A percentile compares a stretch with the other conserved stretches of the same genome.
Conservation (phyloP, 805 yeast species). For the Saturnispora sekii region DNA sequence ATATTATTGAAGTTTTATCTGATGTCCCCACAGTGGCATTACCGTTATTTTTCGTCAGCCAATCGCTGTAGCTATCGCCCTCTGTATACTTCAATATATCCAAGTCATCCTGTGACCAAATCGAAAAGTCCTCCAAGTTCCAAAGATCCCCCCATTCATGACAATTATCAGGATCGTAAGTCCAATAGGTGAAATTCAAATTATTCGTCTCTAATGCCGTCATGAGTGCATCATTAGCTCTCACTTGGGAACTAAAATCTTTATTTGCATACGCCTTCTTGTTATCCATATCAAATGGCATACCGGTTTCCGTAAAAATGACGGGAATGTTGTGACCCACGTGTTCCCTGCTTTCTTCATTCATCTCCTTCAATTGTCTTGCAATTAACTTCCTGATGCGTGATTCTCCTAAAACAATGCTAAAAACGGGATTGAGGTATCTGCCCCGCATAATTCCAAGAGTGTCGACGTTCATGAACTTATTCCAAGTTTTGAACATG, state of each 20-base stretch:
- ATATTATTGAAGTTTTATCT: neutral
- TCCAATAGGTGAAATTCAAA: constrained; percentile 77
- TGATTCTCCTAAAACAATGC: constrained; percentile 73
- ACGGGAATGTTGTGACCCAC: constrained; percentile 63
- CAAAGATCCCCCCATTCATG: constrained; percentile 87
- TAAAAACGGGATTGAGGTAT: constrained; percentile 62
- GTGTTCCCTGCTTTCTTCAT: constrained; percentile 47
- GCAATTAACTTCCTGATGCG: constrained; percentile 66
- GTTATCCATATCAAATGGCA: constrained; percentile 92
- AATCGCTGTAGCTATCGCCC: constrained; percentile 8
- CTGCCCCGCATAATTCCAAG: constrained; percentile 75
- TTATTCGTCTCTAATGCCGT: constrained; percentile 68
- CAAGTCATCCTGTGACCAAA: constrained; percentile 64
- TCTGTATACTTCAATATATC: neutral
- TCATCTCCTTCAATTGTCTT: constrained; percentile 59
- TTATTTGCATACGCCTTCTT: constrained; percentile 61
- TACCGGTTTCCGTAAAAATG: constrained; percentile 89
- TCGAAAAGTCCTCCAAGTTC: constrained; percentile 90
- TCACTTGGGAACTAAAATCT: constrained; percentile 61
- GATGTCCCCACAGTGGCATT: neutral
- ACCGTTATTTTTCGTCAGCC: constrained; percentile 10
- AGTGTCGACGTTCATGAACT: constrained; percentile 75
- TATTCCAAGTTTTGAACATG: constrained; percentile 87
- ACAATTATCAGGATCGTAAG: constrained; percentile 61
- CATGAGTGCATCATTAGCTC: constrained; percentile 76